phyloP scores from a whole-genome alignment of 1,284 basidiomycete species.

The Cutaneotrichosporon sp. region DNA sequence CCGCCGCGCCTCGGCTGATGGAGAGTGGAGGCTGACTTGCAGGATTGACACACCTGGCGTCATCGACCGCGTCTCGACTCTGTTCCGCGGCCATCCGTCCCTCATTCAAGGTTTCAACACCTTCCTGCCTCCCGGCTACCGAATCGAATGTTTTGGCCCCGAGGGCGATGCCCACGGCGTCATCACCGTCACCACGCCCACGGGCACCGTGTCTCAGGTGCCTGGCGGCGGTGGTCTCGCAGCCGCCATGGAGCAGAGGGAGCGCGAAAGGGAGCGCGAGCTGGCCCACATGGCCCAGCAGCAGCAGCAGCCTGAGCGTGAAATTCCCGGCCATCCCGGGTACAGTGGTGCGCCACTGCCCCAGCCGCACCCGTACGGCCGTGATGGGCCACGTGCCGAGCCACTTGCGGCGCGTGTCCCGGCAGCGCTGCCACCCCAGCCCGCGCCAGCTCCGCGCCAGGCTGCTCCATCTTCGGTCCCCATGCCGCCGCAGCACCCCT shows the following conservation, averaged over 20 bases:
- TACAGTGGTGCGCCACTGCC: conserved; percentile 13
- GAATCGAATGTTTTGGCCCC: conserved; percentile 72
- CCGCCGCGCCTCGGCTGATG: background rate
- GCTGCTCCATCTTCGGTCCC: conserved; percentile 36
- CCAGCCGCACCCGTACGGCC: conserved; percentile 19
- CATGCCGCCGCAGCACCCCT: conserved; percentile 37
- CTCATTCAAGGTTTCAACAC: conserved; percentile 99
- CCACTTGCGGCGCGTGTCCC: conserved; percentile 14
- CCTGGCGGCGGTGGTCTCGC: conserved; percentile 51
- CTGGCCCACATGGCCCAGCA: conserved; percentile 12
- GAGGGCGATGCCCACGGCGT: conserved; percentile 65
- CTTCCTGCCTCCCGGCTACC: conserved; percentile 93
- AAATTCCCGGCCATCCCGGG: conserved; percentile 7
- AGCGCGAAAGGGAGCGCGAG: conserved; percentile 24
- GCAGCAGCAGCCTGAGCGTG: conserved; percentile 12
- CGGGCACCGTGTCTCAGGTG: conserved; percentile 69
- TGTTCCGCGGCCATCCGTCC: conserved; percentile 89
- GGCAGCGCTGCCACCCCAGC: conserved; percentile 36
- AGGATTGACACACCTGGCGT: conserved; percentile 99
- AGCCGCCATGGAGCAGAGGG: conserved; percentile 41
- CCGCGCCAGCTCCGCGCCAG: conserved; percentile 32
- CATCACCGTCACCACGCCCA: conserved; percentile 93
- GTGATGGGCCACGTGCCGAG: conserved; percentile 4
- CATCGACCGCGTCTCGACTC: conserved; percentile 90
- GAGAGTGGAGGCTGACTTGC: conserved; percentile 20